Evolutionary conservation across 176 grass and related monocot genomes (phyloP).

Genomic region (Areca catechu): DNA sequence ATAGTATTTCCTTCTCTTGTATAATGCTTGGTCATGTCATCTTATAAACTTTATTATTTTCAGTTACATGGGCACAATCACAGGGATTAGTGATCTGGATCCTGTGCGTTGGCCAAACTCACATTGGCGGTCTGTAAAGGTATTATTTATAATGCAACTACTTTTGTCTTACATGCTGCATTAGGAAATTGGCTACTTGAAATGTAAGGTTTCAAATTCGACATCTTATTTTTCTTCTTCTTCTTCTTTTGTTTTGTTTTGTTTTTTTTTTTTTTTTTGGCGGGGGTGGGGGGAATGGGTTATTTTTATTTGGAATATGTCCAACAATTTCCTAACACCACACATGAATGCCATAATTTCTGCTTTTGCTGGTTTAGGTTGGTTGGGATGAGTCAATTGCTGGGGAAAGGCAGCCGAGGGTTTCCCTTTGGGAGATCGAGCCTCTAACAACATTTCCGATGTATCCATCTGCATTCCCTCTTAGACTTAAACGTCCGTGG

Average conservation of each 20-base stretch:
- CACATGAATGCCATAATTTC: conserved; percentile 1
- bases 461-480: conserved; percentile 81
- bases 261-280: no score
- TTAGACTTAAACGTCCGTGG: conserved; percentile 87
- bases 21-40: no score
- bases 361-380: conserved; percentile 45
- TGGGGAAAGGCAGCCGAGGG: conserved; percentile 78
- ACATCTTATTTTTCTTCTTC: neutral
- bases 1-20: no score
- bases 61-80: conserved; percentile 98
- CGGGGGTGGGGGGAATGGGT: no score
- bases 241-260: no score
- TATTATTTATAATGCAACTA: conserved; percentile 24
- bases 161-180: no score
- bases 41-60: conserved; percentile 5
- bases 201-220: no score
- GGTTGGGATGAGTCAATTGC: conserved; percentile 99
- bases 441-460: conserved; percentile 88
- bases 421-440: conserved; percentile 95
- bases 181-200: no score
- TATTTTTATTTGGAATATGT: conserved; percentile 5
- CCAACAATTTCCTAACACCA: neutral
- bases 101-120: conserved; percentile 79
- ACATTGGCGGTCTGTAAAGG: conserved; percentile 92
- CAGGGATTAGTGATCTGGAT: conserved; percentile 80